Evolutionary conservation across 2,329 filamentous ascomycete genomes (phyloP), one percentile per base, ranked within the genome.

Genomic region (Blastomyces gilchristii): DNA sequence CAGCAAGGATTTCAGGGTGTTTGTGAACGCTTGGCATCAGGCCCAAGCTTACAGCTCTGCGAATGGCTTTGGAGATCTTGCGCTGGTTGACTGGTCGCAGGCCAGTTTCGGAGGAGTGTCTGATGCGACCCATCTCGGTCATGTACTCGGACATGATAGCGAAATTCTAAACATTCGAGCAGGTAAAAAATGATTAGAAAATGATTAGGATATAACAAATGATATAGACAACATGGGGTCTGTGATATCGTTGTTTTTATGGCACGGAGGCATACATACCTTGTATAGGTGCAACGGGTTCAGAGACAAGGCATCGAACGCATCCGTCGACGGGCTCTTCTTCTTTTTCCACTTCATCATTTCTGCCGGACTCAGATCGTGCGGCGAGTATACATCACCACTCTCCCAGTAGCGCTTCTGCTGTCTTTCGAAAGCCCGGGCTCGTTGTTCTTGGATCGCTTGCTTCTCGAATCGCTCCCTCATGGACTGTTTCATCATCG

Each of bases 361-460:
- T 82, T 97, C 92, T 45, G 80, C 78, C 31, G 86, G 82, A 62
- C 85, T 88, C 72, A 99, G 76, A 76, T 99, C 94, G 73, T 92
- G 89, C 43, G 94, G 94, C 64, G 91, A 84, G 77, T 97, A 97
- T 61, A 97, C 82, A 73, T 97, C 92, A 69, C 94, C 94, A 0
- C 79, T 70, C 69, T 81, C 80, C 87, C 89, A 97, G 50, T 82
- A 81, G 58, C 92, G 86, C 45, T 84, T 82, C 75, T 76, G 72
- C 45, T 74, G 75, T 66, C 66, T 73, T 64, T 79, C 74, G 53
- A 80, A 67, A 4, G 69, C 68, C 61, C 70, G 70, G 61, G 31
- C 59, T 37, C 73, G 75, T 64, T 79, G 76, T 50, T 70, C 69
- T 61, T 72, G 72, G 11, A 69, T 64, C 64, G 71, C 73, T 64